Conservation (phyloP, 2,329 filamentous ascomycete genomes). For the Xenosphaeropsis pyriputrescens region DNA sequence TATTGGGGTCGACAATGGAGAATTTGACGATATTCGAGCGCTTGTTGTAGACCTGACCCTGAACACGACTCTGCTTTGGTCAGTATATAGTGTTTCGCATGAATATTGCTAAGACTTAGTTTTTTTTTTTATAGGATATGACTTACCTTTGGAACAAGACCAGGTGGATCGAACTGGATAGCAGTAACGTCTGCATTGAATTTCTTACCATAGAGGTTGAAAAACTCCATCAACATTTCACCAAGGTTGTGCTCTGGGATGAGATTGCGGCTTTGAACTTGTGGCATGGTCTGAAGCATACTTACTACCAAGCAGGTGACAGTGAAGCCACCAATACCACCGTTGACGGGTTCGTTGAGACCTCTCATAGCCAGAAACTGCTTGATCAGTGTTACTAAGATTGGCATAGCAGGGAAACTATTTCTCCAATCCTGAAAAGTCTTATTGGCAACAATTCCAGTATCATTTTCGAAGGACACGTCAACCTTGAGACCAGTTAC, state of each 20-base stretch:
- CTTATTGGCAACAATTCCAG: conserved; percentile 63
- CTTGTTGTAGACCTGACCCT: conserved; percentile 28
- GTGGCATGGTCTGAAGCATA: conserved; percentile 68
- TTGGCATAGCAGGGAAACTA: conserved; percentile 71
- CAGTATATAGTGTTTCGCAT: conserved; percentile 2
- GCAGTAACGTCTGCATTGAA: conserved; percentile 59
- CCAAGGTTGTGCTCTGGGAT: conserved; percentile 55
- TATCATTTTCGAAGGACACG: conserved; percentile 85
- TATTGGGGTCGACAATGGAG: conserved; percentile 87
- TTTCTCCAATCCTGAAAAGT: conserved; percentile 73
- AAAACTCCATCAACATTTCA: conserved; percentile 71
- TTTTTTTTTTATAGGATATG: neutral
- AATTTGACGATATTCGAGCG: conserved; percentile 50
- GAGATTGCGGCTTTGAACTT: conserved; percentile 45
- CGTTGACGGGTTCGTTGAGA: conserved; percentile 80
- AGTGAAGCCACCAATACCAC: conserved; percentile 86
- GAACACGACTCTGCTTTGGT: conserved; percentile 6
- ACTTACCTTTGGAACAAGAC: conserved; percentile 62
- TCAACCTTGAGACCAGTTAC: conserved; percentile 74
- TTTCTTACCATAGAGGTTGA: conserved; percentile 75
- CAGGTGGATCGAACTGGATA: conserved; percentile 62
- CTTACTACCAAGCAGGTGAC: conserved; percentile 89
- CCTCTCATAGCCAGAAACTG: conserved; percentile 83
- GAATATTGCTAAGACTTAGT: conserved; percentile 1
- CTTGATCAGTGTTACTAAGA: conserved; percentile 78